Evolutionary conservation across 805 yeast genomes (phyloP).

Genomic region (Sporopachydermia lactativora): DNA sequence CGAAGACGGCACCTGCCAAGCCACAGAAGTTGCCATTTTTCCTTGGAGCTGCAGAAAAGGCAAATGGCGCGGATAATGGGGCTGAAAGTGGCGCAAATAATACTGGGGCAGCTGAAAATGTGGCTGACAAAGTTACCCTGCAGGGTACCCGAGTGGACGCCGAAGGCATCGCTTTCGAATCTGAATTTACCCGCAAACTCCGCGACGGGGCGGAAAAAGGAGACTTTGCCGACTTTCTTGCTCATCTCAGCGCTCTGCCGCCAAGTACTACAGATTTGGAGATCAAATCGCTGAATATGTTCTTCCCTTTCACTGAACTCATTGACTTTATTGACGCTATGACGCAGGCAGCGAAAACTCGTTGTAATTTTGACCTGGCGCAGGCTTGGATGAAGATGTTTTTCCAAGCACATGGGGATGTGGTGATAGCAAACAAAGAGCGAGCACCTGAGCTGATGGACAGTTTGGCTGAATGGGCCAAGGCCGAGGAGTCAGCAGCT

Average conservation of each 20-base stretch:
- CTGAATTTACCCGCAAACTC: constrained; percentile 53
- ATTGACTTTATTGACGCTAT: constrained; percentile 54
- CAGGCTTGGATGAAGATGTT: constrained; percentile 72
- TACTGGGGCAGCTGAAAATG: constrained; percentile 18
- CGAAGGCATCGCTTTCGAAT: constrained; percentile 58
- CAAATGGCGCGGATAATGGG: constrained; percentile 47
- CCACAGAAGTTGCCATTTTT: constrained; percentile 78
- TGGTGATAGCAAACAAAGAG: constrained; percentile 29
- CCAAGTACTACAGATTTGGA: constrained; percentile 80
- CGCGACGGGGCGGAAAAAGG: constrained; percentile 32
- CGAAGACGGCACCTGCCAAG: constrained; percentile 75
- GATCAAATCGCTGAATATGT: constrained; percentile 53
- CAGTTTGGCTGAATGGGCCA: constrained; percentile 37
- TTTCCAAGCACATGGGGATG: constrained; percentile 72
- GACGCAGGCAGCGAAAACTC: constrained; percentile 38
- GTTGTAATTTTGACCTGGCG: constrained; percentile 57
- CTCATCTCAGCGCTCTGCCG: constrained; percentile 40
- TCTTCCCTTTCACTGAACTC: constrained; percentile 47
- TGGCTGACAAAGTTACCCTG: constrained; percentile 15
- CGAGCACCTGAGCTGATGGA: constrained; percentile 25
- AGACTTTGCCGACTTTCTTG: constrained; percentile 38
- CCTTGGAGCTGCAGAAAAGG: constrained; percentile 47
- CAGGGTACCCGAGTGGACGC: constrained; percentile 20
- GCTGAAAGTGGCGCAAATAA: constrained; percentile 20
- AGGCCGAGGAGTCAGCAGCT: constrained; percentile 25